Evolutionary conservation across 2,329 filamentous ascomycete species (phyloP).

Genomic region (Talaromyces sp.): DNA sequence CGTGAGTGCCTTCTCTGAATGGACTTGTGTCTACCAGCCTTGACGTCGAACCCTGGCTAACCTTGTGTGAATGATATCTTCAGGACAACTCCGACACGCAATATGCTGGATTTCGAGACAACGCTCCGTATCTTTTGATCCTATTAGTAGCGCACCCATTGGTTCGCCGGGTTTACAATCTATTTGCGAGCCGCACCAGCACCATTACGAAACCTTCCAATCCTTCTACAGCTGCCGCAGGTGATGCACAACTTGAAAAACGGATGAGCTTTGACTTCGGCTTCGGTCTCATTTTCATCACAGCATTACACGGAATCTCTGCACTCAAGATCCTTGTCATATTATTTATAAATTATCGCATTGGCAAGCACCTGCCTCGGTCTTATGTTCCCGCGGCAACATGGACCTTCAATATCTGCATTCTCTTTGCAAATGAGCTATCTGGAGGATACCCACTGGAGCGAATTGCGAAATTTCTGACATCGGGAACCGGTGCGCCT

Average conservation of each 20-base stretch:
- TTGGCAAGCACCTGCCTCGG: constrained; percentile 73
- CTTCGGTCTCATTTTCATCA: constrained; percentile 79
- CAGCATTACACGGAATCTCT: constrained; percentile 82
- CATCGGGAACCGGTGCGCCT: constrained; percentile 32
- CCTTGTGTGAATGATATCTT: constrained; percentile 17
- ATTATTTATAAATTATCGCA: constrained; percentile 76
- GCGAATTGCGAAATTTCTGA: constrained; percentile 60
- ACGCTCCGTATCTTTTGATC: constrained; percentile 76
- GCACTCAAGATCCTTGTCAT: constrained; percentile 80
- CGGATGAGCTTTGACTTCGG: constrained; percentile 78
- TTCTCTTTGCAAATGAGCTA: constrained; percentile 88
- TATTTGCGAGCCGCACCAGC: constrained; percentile 48
- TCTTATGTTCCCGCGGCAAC: constrained; percentile 72
- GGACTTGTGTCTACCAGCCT: neutral
- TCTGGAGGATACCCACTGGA: constrained; percentile 74
- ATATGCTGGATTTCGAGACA: constrained; percentile 81
- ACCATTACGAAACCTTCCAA: constrained; percentile 24
- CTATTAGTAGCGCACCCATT: constrained; percentile 80
- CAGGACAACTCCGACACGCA: constrained; percentile 89
- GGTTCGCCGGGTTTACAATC: constrained; percentile 72
- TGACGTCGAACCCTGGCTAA: constrained; percentile 9
- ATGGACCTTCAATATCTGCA: constrained; percentile 86
- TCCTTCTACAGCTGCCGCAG: constrained; percentile 35
- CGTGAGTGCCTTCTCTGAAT: constrained; percentile 51
- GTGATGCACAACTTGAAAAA: constrained; percentile 64